A percentile compares a stretch with the other conserved stretches of the same genome.
Conservation (phyloP, 2,329 filamentous ascomycete species). For the Huntiella savannae region DNA sequence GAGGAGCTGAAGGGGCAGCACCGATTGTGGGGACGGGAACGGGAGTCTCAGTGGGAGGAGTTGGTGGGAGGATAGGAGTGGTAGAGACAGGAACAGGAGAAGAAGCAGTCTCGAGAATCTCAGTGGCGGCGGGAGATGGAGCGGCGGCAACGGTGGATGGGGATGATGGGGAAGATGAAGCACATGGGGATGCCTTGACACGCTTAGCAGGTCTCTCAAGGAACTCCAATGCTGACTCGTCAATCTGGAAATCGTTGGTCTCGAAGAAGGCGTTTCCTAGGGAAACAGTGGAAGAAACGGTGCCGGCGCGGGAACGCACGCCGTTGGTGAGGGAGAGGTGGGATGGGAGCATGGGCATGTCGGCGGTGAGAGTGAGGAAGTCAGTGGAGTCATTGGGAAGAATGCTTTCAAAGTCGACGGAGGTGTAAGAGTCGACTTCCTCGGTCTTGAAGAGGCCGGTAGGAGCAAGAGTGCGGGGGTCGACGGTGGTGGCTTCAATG, state of each 20-base stretch:
- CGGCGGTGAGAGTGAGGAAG: conserved; percentile 27
- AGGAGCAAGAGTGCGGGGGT: conserved; percentile 76
- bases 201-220: conserved; percentile 27
- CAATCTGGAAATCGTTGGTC: conserved; percentile 57
- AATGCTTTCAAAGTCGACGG: conserved; percentile 16
- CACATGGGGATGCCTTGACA: conserved; percentile 26
- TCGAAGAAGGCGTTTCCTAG: conserved; percentile 63
- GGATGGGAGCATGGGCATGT: conserved; percentile 30
- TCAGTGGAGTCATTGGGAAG: not conserved
- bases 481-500: conserved; percentile 60
- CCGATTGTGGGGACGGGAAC: conserved; percentile 15
- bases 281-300: conserved; percentile 46
- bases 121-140: conserved; percentile 17
- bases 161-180: conserved; percentile 25
- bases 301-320: conserved; percentile 52
- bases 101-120: not conserved
- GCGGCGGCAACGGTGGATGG: conserved; percentile 15
- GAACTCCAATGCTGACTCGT: conserved; percentile 39
- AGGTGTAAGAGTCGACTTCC: conserved; percentile 23
- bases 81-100: not conserved
- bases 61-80: not conserved
- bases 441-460: conserved; percentile 32
- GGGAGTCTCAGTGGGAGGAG: not conserved
- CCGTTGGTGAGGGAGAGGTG: conserved; percentile 16
- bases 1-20: conserved; percentile 17